Base-by-base conservation (phyloP, 176 grass and related monocot species). In the Thalia dealbata region DNA sequence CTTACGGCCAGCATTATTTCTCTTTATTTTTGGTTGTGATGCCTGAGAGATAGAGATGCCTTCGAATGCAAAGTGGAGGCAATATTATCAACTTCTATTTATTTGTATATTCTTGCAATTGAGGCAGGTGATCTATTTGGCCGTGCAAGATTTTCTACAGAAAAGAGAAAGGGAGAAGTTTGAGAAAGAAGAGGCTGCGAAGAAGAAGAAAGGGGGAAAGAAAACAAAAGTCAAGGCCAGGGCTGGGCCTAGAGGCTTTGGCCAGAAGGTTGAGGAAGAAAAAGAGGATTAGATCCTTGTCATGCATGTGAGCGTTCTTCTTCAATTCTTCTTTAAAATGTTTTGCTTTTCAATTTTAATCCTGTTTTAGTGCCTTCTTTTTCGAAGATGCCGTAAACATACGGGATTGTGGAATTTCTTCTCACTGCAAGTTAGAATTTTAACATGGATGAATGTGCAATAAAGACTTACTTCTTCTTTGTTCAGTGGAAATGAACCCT, bases 131-230 rank as follows among this genome's bases (percentile, higher is more conserved):
- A 75, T 92, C 63, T 92, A 88, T 69, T 38, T 92, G 78, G 63
- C 56, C 0, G 81, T 92, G 26, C 81, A 86, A 67, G 89, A 88
- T 79, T 92, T 84, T 79, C 62, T 92, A 61, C 86, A 86, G 78
- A 92, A 92, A 72, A 86, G 83, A 78, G 89, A 91, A 50, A 84
- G 74, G n/a, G 89, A 92, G 18, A 88, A 92, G 75, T 88, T 92
- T 63, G 83, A 92, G 85, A 74, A 70, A 78, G 83, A 92, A 76
- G 78, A 92, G 63, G 66, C 80, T 45, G 86, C 41, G 44, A 52
- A 86, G 62, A 86, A 66, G 71, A 84, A 78, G 75, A 92, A 88
- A 70, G 78, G 78, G 73, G 83, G 82, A 51, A 84, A 81, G 29
- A 88, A 62, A 74, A 52, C 75, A 56, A 88, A 81, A 72, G 89